Conservation (phyloP, 345 rosid species). For the Erodium maritimum region DNA sequence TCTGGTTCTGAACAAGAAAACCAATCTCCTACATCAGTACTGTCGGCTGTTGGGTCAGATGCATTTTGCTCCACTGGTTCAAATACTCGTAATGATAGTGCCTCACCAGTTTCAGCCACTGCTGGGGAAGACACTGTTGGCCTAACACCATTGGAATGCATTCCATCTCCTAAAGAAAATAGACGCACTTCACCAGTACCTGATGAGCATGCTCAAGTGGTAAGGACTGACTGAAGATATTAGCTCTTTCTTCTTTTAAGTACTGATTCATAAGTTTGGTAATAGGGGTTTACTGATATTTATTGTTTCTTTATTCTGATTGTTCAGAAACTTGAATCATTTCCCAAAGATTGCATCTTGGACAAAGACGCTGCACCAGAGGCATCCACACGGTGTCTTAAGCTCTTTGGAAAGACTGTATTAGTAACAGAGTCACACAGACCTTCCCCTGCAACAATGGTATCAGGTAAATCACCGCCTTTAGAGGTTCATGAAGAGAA, state of each 20-base stretch:
- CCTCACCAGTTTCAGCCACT: conserved; percentile 29
- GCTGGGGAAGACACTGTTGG: no score
- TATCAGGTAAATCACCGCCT: conserved; percentile 2
- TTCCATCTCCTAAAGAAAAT: conserved; percentile 20
- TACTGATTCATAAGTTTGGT: not conserved
- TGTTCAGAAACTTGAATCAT: conserved; percentile 26
- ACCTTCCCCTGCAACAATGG: conserved; percentile 17
- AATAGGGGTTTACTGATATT: not conserved
- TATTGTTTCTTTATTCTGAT: conserved; percentile 4
- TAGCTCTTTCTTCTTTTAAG: no score
- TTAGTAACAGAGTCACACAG: conserved; percentile 27
- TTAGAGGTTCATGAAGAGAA: conserved; percentile 10
- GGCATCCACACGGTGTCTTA: conserved; percentile 35
- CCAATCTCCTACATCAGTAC: conserved; percentile 49
- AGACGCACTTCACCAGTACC: conserved; percentile 9
- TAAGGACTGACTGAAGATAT: conserved; percentile 8
- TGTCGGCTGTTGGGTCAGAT: conserved; percentile 49
- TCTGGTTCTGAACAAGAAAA: conserved; percentile 36
- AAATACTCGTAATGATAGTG: conserved; percentile 30
- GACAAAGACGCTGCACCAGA: conserved; percentile 14
- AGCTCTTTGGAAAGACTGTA: conserved; percentile 60
- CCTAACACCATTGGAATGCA: no score
- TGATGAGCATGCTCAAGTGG: conserved; percentile 27
- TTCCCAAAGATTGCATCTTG: conserved; percentile 12
- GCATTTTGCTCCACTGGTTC: conserved; percentile 33